Conservation (phyloP, 208 protist species). For the Trypanosoma rangeli region DNA sequence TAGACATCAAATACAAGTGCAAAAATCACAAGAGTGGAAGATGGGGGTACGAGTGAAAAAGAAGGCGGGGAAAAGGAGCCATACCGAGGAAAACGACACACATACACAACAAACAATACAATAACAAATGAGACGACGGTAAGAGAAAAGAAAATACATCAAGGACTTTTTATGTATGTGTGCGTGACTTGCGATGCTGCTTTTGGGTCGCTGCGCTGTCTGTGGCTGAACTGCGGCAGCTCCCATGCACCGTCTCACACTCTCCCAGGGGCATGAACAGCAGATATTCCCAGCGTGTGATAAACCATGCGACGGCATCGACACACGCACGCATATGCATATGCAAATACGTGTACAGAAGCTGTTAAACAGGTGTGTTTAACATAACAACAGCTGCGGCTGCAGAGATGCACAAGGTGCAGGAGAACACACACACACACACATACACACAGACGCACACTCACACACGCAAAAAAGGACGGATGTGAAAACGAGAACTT, state of each 20-base stretch:
- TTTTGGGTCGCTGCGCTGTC: too few relatives aligned
- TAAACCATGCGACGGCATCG: too few relatives aligned
- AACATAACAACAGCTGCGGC: too few relatives aligned
- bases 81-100: not conserved
- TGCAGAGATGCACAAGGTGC: too few relatives aligned
- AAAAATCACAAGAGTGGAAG: not conserved
- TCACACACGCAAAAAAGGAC: not conserved
- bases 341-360: too few relatives aligned
- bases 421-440: conserved; percentile 4
- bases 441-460: not conserved
- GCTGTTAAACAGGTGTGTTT: too few relatives aligned
- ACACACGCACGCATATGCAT: too few relatives aligned
- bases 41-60: not conserved
- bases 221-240: too few relatives aligned
- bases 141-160: not conserved
- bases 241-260: too few relatives aligned
- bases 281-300: too few relatives aligned
- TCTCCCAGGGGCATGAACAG: too few relatives aligned
- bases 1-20: not conserved
- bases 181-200: too few relatives aligned
- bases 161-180: not conserved
- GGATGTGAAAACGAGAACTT: not conserved
- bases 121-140: not conserved
- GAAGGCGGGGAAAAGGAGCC: not conserved
- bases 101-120: not conserved